Base-by-base conservation (phyloP, 345 rosid genomes). In the Sonneratia caseolaris region DNA sequence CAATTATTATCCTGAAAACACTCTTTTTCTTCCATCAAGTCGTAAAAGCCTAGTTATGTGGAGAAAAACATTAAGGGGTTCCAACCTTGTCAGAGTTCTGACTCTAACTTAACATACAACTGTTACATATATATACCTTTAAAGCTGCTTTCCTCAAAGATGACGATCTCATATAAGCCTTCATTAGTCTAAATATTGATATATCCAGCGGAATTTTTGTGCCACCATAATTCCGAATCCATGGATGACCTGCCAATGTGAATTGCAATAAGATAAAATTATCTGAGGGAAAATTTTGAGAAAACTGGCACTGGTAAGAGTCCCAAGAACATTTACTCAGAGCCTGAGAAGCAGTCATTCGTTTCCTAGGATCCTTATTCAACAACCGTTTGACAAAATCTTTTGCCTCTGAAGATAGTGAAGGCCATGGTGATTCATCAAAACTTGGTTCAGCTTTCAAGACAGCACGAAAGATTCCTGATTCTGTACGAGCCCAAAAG, bases 291-390 rank as follows among this genome's bases (percentile, higher is more conserved):
- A 70, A 62, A 69, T 73, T 45, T 38, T 75, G 49, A 70, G 68
- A 78, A 71, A 48, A 45, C 68, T 11, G 53, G 36, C 51, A 64
- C 14, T 27, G 49, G 72, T 65, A 47, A 78, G 72, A 42, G 38
- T 67, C 78, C 19, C 64, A 73, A 2, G 78, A 53, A 78, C 73
- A 83, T 97, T 82, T 68, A 95, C 99, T 74, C 70, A 95, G 76
- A 71, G 98, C 99, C 82, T 95, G 98, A 78, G 93, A 92, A 59
- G 99, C 97, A 62, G 97, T 84, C 92, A 90, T 87, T 78, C 99
- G 80, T 79, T 84, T 95, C 59, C 98, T 76, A 13, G 98, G 94
- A 72, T 95, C 99, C 74, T 95, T 95, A 77, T 85, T 86, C 68
- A 95, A 69, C 45, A 95, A 67, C 59, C 89, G 82, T 77, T 85